phyloP scores from a whole-genome alignment of 345 rosid genomes.

The Xanthoceras sorbifolium region DNA sequence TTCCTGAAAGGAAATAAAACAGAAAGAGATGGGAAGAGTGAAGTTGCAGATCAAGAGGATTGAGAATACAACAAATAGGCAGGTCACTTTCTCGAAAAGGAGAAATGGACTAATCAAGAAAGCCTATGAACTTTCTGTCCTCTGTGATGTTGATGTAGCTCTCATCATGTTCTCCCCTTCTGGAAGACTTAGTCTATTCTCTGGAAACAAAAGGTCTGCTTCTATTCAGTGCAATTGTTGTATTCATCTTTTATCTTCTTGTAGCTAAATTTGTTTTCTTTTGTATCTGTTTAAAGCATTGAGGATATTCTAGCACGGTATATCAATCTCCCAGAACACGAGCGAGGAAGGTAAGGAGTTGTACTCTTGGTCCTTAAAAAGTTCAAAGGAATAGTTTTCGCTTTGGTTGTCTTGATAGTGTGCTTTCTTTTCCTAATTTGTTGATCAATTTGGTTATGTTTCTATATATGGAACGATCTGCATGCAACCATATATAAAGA shows the following conservation, averaged over 20 bases:
- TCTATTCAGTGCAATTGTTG: no score
- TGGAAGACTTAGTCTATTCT: slow-evolving; percentile 51
- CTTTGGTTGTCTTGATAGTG: neutral
- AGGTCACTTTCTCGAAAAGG: slow-evolving; percentile 51
- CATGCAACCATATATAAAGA: slow-evolving; percentile 14
- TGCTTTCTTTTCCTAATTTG: neutral
- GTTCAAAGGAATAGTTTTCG: neutral
- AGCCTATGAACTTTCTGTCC: slow-evolving; percentile 62
- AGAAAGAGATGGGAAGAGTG: slow-evolving; percentile 50
- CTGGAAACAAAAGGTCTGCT: slow-evolving; percentile 56
- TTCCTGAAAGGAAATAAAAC: neutral
- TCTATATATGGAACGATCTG: neutral
- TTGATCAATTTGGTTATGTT: neutral
- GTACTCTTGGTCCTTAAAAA: neutral
- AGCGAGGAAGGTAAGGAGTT: slow-evolving; percentile 43
- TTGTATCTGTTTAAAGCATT: slow-evolving; percentile 34
- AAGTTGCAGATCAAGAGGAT: slow-evolving; percentile 54
- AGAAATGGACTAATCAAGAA: slow-evolving; percentile 58
- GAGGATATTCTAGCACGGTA: slow-evolving; percentile 48
- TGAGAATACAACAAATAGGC: slow-evolving; percentile 50
- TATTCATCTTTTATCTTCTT: neutral
- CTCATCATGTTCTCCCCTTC: slow-evolving; percentile 68
- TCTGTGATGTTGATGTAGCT: slow-evolving; percentile 64
- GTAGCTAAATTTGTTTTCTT: neutral
- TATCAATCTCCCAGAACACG: slow-evolving; percentile 46